Conservation (phyloP, 179 eudicot species). For the Drosera spatulata region DNA sequence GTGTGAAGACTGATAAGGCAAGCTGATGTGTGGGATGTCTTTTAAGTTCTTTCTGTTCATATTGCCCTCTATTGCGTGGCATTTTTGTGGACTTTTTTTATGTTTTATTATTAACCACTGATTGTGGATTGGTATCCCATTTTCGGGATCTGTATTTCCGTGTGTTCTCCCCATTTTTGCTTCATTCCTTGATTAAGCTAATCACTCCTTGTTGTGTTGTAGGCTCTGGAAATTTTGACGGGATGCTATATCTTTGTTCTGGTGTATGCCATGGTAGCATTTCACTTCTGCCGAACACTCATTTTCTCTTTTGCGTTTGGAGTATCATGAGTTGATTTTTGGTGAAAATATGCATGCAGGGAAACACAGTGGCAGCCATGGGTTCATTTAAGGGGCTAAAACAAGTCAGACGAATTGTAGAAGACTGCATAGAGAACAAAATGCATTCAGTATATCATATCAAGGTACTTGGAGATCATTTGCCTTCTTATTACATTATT, state of each 20-base stretch:
- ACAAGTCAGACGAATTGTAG: conserved; percentile 72
- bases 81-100: no score
- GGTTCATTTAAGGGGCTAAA: conserved; percentile 92
- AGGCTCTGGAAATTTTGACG: conserved; percentile 94
- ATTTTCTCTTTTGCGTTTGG: neutral
- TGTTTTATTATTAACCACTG: no score
- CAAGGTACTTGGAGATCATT: conserved; percentile 29
- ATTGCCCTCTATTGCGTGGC: no score
- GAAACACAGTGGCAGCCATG: conserved; percentile 94
- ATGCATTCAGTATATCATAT: conserved; percentile 78
- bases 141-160: no score
- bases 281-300: neutral
- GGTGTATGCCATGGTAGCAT: conserved; percentile 28
- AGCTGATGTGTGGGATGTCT: no score
- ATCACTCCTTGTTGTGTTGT: conserved; percentile 10
- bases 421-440: conserved; percentile 83
- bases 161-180: neutral
- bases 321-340: neutral
- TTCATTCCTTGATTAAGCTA: neutral
- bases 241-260: conserved; percentile 95
- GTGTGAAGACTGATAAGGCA: no score
- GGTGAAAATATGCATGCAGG: conserved; percentile 28
- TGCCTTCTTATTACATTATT: neutral
- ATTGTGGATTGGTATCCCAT: no score
- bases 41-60: no score